These are phyloP conservation scores for Pinus albicaulis DNA, from an alignment of 75 land plant species.

Conservation along the genomic window DNA sequence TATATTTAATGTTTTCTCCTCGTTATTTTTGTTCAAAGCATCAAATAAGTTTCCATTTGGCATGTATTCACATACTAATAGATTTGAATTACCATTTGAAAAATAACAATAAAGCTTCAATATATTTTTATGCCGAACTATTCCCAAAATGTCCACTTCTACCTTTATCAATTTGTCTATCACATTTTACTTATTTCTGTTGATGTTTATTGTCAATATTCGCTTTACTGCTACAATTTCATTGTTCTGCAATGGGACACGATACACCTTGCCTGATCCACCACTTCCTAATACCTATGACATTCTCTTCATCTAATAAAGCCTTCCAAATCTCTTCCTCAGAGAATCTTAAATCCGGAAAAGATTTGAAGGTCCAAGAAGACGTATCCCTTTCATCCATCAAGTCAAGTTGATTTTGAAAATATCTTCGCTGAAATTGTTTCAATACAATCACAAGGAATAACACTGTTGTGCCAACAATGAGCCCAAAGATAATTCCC, in stretches of 20 bases:
- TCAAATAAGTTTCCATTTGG: slow-evolving; percentile 81
- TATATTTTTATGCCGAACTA: slow-evolving; percentile 79
- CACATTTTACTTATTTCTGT: slow-evolving; percentile 11
- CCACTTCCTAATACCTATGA: slow-evolving; percentile 40
- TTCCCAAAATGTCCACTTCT: slow-evolving; percentile 66
- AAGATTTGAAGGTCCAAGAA: slow-evolving; percentile 71
- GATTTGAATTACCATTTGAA: slow-evolving; percentile 60
- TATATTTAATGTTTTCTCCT: slow-evolving; percentile 14
- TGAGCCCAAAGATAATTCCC: neutral
- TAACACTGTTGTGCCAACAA: neutral
- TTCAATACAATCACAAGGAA: neutral
- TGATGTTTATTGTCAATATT: slow-evolving; percentile 14
- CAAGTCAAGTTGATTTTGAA: neutral
- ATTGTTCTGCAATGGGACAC: slow-evolving; percentile 28
- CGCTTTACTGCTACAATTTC: slow-evolving; percentile 68
- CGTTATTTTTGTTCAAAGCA: slow-evolving; percentile 23
- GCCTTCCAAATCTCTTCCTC: slow-evolving; percentile 59
- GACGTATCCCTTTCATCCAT: neutral
- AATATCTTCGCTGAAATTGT: slow-evolving; percentile 4
- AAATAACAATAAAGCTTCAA: slow-evolving; percentile 78
- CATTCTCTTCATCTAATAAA: slow-evolving; percentile 10
- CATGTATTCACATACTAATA: slow-evolving; percentile 81
- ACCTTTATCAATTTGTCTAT: slow-evolving; percentile 40
- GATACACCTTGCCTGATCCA: slow-evolving; percentile 34
- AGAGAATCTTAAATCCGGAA: slow-evolving; percentile 51